A percentile compares a stretch with the other conserved stretches of the same genome.
phyloP scores from a whole-genome alignment of 1,284 basidiomycete species.

The Microbotryum silenes-acaulis region DNA sequence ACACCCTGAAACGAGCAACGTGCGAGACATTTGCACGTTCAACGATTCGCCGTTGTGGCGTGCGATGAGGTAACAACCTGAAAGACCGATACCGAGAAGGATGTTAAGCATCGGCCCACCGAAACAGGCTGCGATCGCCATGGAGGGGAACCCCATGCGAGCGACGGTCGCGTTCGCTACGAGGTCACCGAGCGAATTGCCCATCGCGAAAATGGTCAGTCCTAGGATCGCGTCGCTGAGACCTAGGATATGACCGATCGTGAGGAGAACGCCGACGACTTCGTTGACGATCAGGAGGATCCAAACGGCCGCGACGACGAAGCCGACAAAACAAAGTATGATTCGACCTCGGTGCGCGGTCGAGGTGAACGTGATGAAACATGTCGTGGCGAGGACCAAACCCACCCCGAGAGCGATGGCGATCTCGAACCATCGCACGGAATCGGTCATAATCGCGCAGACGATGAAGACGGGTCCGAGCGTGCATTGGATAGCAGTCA shows the following conservation, averaged over 20 bases:
- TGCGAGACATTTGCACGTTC: slow-evolving; percentile 66
- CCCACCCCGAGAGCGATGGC: slow-evolving; percentile 54
- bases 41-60: slow-evolving; percentile 52
- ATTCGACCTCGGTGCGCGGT: slow-evolving; percentile 56
- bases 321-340: slow-evolving; percentile 77
- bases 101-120: slow-evolving; percentile 96
- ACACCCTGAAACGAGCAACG: slow-evolving; percentile 70
- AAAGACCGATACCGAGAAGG: slow-evolving; percentile 71
- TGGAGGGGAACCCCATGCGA: slow-evolving; percentile 47
- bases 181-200: slow-evolving; percentile 90
- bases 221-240: slow-evolving; percentile 96
- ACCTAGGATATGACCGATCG: slow-evolving; percentile 85
- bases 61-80: slow-evolving; percentile 63
- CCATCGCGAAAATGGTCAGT: slow-evolving; percentile 89
- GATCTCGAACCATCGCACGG: slow-evolving; percentile 50
- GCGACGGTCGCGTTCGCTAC: slow-evolving; percentile 94
- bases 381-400: slow-evolving; percentile 50
- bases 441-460: slow-evolving; percentile 40
- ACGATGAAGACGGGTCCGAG: slow-evolving; percentile 57
- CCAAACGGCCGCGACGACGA: slow-evolving; percentile 82
- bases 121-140: slow-evolving; percentile 90
- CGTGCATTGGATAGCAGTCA: slow-evolving; percentile 70
- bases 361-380: slow-evolving; percentile 55
- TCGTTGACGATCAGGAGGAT: slow-evolving; percentile 93
- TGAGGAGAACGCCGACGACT: slow-evolving; percentile 78